Conservation (phyloP, 495 filamentous ascomycete genomes). For the Trichocladium uniseriatum region DNA sequence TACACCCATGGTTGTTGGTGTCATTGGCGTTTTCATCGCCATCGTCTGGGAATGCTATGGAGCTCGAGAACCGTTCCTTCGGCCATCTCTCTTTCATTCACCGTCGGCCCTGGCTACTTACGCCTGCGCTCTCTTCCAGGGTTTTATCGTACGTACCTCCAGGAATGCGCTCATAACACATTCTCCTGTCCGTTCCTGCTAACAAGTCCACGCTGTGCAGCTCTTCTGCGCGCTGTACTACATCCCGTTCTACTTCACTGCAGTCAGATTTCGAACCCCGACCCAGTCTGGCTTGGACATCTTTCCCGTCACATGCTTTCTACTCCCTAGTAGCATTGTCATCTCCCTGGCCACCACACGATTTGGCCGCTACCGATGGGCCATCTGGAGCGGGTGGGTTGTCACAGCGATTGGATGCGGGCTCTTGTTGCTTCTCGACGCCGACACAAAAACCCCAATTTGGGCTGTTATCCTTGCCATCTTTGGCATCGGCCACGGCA, state of each 20-base stretch:
- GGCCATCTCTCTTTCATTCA: slow-evolving; percentile 37
- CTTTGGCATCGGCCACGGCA: slow-evolving; percentile 46
- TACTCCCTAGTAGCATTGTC: slow-evolving; percentile 34
- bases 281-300: slow-evolving; percentile 42
- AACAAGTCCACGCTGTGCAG: neutral
- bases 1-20: slow-evolving; percentile 39
- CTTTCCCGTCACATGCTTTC: slow-evolving; percentile 23
- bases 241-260: slow-evolving; percentile 56
- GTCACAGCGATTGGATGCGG: slow-evolving; percentile 41
- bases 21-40: slow-evolving; percentile 18
- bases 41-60: slow-evolving; percentile 33
- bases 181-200: slow-evolving; percentile 11
- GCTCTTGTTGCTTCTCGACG: slow-evolving; percentile 37
- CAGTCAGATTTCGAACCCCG: slow-evolving; percentile 45
- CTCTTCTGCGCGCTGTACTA: slow-evolving; percentile 44
- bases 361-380: slow-evolving; percentile 45
- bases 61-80: slow-evolving; percentile 47
- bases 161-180: no score
- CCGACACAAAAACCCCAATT: slow-evolving; percentile 33
- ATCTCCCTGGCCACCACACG: slow-evolving; percentile 40
- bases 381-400: slow-evolving; percentile 49
- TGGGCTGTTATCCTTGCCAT: slow-evolving; percentile 48
- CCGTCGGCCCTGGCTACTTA: slow-evolving; percentile 31
- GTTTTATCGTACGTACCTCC: slow-evolving; percentile 31
- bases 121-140: slow-evolving; percentile 26